Evolutionary conservation across 306 rosid genomes (phyloP), one percentile per base, ranked within the genome.

Genomic region (Phaseolus lunatus): DNA sequence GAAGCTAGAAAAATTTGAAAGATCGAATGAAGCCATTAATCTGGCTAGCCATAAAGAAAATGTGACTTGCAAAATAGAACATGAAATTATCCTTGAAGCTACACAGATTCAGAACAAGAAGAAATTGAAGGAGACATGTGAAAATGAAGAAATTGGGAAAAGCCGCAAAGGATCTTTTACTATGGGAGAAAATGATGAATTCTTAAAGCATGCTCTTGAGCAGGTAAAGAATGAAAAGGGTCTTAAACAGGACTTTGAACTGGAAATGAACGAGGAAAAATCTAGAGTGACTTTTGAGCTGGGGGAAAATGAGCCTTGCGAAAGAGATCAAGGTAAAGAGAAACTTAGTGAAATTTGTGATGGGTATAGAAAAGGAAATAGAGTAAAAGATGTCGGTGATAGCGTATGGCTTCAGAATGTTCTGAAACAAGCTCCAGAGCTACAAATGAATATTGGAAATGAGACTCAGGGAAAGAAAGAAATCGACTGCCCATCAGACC

Each of bases 151-250:
- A 75, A 68, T 45, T 74, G 89, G 79, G 81, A 80, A 73, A 72
- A 80, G 23, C 62, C 78, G 48, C n/a, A 52, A 79, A 15, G 84
- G 35, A 78, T 83, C 59, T 56, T 72, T 35, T 68, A 72, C 26
- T 37, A 58, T 47, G 39, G 79, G 80, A 77, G 88, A 66, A 70
- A 80, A 69, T 49, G 75, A 79, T 70, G 84, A 81, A 48, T 64
- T 62, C 67, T 75, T 53, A 75, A 61, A 49, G 70, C 54, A 80
- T 76, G 74, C 73, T 62, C 77, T 80, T 65, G 87, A 75, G 81
- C 79, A 37, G 84, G 85, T 68, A 70, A 86, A 82, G 70, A 86
- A 62, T 73, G 88, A 71, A 80, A 86, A 67, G 63, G 64, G 84
- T 74, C 78, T 47, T 19, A 26, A 73, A 67, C 78, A 70, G 70